Percentiles rank a stretch among this genome's conserved stretches.
These are phyloP conservation scores for Lumnitzera racemosa DNA, from an alignment of 345 rosid genomes.

Conservation along the genomic window DNA sequence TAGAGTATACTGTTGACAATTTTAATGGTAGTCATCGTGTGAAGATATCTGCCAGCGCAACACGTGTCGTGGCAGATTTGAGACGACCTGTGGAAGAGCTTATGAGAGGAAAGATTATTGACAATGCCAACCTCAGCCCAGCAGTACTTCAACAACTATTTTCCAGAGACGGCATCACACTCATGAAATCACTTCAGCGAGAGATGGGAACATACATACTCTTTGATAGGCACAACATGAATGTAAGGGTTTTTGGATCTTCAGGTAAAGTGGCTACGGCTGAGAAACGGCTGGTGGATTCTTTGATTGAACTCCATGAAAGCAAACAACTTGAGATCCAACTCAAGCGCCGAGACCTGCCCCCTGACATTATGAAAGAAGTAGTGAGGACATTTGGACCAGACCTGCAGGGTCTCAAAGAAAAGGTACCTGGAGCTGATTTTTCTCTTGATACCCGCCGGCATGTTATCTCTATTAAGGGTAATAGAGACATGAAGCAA, in stretches of 20 bases:
- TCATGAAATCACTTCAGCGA: conserved; percentile 51
- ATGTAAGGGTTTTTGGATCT: conserved; percentile 58
- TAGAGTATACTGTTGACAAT: conserved; percentile 32
- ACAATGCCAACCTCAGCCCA: conserved; percentile 48
- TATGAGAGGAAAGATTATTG: conserved; percentile 54
- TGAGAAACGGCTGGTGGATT: conserved; percentile 43
- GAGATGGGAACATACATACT: conserved; percentile 53
- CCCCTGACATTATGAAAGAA: conserved; percentile 66
- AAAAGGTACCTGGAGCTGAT: conserved; percentile 51
- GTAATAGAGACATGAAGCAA: conserved; percentile 50
- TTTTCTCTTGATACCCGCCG: conserved; percentile 45
- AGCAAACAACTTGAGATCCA: conserved; percentile 56
- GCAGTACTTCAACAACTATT: conserved; percentile 46
- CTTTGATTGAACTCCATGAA: conserved; percentile 47
- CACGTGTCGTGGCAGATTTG: conserved; percentile 69
- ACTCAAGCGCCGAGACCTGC: conserved; percentile 52
- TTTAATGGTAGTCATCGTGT: conserved; percentile 55
- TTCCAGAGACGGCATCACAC: conserved; percentile 44
- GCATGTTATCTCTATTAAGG: conserved; percentile 53
- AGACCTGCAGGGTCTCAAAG: conserved; percentile 61
- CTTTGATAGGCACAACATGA: conserved; percentile 43
- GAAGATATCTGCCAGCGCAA: conserved; percentile 63
- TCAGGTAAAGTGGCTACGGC: conserved; percentile 33
- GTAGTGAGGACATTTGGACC: conserved; percentile 70
- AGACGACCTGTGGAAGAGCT: conserved; percentile 75